These are phyloP conservation scores for Diaporthe ampelina DNA, from an alignment of 2,329 filamentous ascomycete genomes.

Conservation along the genomic window DNA sequence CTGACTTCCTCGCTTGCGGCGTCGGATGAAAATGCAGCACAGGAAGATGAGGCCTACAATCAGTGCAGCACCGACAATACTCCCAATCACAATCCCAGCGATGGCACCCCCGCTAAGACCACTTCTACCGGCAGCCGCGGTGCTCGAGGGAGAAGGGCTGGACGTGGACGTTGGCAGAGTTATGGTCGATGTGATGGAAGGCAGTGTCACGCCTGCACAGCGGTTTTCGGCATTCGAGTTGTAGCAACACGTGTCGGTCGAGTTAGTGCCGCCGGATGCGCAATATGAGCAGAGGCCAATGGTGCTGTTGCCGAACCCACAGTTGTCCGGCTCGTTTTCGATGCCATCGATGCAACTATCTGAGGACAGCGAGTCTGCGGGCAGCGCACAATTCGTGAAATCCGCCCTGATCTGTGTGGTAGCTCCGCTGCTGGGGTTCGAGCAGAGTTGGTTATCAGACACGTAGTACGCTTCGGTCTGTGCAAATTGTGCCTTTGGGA, in stretches of 20 bases:
- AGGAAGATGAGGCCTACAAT: constrained; percentile 79
- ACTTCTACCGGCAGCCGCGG: constrained; percentile 48
- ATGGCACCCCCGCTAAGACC: constrained; percentile 86
- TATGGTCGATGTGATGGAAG: constrained; percentile 79
- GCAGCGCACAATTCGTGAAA: constrained; percentile 89
- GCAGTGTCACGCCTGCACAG: constrained; percentile 84
- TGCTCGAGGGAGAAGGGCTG: constrained; percentile 58
- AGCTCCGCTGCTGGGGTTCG: constrained; percentile 74
- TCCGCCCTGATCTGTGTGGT: constrained; percentile 88
- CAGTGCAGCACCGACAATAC: constrained; percentile 77
- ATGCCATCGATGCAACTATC: constrained; percentile 81
- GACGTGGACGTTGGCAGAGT: constrained; percentile 66
- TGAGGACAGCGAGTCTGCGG: constrained; percentile 81
- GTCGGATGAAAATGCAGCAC: constrained; percentile 68
- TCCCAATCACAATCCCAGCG: constrained; percentile 90
- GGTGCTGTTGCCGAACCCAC: constrained; percentile 81
- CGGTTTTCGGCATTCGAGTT: constrained; percentile 80
- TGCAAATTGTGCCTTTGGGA: constrained; percentile 78
- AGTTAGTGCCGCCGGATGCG: constrained; percentile 84
- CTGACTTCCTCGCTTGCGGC: constrained; percentile 69
- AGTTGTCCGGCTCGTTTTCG: constrained; percentile 87
- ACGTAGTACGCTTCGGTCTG: constrained; percentile 90
- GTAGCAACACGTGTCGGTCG: constrained; percentile 95
- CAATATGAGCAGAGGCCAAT: constrained; percentile 91
- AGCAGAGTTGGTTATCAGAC: constrained; percentile 80